Evolutionary conservation across 257 asterid species (phyloP).

Genomic region (Solanum medicagineum): DNA sequence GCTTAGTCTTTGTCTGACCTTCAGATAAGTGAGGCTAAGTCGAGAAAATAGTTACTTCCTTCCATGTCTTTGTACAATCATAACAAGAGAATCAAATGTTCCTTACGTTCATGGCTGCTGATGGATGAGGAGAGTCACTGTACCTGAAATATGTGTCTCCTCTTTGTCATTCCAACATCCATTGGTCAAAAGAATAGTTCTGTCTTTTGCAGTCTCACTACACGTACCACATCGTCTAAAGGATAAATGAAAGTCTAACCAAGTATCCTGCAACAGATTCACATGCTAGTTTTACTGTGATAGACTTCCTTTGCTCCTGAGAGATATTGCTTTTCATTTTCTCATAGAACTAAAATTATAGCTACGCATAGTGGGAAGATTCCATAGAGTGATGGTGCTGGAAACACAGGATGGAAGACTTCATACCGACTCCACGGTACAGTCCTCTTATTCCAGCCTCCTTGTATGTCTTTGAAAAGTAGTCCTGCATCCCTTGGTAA

Average conservation of each 20-base stretch:
- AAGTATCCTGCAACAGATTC: slow-evolving; percentile 86
- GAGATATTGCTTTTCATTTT: slow-evolving; percentile 82
- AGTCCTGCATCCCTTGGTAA: slow-evolving; percentile 56
- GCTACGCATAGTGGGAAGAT: slow-evolving; percentile 82
- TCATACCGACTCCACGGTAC: slow-evolving; percentile 79
- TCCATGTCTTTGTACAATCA: slow-evolving; percentile 37
- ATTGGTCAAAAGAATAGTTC: neutral
- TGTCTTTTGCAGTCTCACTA: neutral
- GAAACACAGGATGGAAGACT: neutral
- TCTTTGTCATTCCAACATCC: neutral
- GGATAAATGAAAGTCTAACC: slow-evolving; percentile 95
- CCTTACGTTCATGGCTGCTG: slow-evolving; percentile 31
- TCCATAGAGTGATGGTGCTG: slow-evolving; percentile 86
- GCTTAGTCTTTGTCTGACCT: slow-evolving; percentile 26
- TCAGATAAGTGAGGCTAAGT: slow-evolving; percentile 81
- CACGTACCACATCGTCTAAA: slow-evolving; percentile 60
- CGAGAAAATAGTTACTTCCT: slow-evolving; percentile 84
- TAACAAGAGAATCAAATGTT: slow-evolving; percentile 42
- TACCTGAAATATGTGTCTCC: slow-evolving; percentile 32
- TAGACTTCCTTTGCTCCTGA: slow-evolving; percentile 45
- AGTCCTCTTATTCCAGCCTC: slow-evolving; percentile 74
- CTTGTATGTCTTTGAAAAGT: slow-evolving; percentile 67
- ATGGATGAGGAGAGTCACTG: slow-evolving; percentile 36
- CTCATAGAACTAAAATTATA: slow-evolving; percentile 81
- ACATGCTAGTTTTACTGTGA: slow-evolving; percentile 69